These are phyloP conservation scores for Chaetomium cochliodes DNA, from an alignment of 495 filamentous ascomycete species.

Conservation along the genomic window DNA sequence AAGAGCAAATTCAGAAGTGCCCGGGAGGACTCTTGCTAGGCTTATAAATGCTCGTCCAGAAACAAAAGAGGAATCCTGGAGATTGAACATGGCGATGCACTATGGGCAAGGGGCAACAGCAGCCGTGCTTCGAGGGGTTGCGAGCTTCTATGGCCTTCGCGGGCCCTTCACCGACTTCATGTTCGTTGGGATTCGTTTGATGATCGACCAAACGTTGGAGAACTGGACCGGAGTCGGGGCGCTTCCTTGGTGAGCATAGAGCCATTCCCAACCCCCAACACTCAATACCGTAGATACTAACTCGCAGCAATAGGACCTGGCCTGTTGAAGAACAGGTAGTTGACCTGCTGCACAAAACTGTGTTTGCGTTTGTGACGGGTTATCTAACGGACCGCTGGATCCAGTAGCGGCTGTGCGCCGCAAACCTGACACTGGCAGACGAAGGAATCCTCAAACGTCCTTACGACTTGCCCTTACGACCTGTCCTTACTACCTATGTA, in stretches of 20 bases:
- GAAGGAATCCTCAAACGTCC: too few relatives aligned
- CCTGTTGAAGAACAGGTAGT: conserved; percentile 26
- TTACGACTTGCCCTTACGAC: too few relatives aligned
- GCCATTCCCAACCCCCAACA: neutral
- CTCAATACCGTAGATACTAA: too few relatives aligned
- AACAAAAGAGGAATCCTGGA: conserved; percentile 14
- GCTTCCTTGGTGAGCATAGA: conserved; percentile 1
- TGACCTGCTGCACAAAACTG: conserved; percentile 32
- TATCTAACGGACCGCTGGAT: conserved; percentile 34
- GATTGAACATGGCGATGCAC: conserved; percentile 29
- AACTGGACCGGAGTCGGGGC: conserved; percentile 6
- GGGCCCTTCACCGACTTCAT: conserved; percentile 39
- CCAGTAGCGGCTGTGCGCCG: conserved; percentile 14
- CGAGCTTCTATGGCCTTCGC: conserved; percentile 34
- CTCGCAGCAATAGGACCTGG: neutral
- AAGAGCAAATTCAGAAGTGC: conserved; percentile 20
- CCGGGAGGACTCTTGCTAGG: conserved; percentile 17
- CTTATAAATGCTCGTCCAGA: conserved; percentile 9
- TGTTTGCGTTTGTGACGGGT: conserved; percentile 36
- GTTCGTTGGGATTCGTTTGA: conserved; percentile 31
- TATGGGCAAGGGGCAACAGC: conserved; percentile 30
- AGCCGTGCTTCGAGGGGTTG: conserved; percentile 26
- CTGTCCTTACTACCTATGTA: too few relatives aligned
- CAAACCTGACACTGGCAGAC: too few relatives aligned
- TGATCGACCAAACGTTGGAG: conserved; percentile 33